phyloP scores from a whole-genome alignment of 2,329 filamentous ascomycete species.

The Acrocalymma vagum region DNA sequence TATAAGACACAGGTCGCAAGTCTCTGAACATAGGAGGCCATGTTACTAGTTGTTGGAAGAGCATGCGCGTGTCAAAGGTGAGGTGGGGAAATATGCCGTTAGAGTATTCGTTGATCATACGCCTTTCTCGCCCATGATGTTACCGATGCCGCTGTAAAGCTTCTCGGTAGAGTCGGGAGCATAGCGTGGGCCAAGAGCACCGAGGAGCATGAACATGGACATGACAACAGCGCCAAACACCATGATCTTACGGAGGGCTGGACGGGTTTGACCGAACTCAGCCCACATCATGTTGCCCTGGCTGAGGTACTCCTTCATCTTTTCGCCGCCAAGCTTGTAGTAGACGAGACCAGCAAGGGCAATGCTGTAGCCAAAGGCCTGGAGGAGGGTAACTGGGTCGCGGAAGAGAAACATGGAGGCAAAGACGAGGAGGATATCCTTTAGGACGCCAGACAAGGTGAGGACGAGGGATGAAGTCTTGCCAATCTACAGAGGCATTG shows the following conservation, averaged over 20 bases:
- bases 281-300: conserved; percentile 82
- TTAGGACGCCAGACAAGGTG: conserved; percentile 86
- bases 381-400: conserved; percentile 75
- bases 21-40: no score
- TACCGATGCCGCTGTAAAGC: conserved; percentile 43
- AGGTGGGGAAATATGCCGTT: background rate
- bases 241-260: conserved; percentile 79
- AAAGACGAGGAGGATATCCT: conserved; percentile 83
- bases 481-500: conserved; percentile 72
- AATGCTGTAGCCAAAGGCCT: conserved; percentile 86
- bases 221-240: conserved; percentile 71
- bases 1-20: no score
- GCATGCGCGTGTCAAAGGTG: no score
- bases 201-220: conserved; percentile 74
- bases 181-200: conserved; percentile 51
- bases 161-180: conserved; percentile 47
- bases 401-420: conserved; percentile 85
- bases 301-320: conserved; percentile 79
- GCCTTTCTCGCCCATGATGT: conserved; percentile 42
- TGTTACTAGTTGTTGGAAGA: no score
- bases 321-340: conserved; percentile 86
- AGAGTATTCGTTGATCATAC: conserved; percentile 15
- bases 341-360: conserved; percentile 81
- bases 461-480: conserved; percentile 87
- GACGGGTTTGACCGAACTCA: conserved; percentile 81